phyloP scores from a whole-genome alignment of 257 asterid genomes.

The Lithospermum erythrorhizon region DNA sequence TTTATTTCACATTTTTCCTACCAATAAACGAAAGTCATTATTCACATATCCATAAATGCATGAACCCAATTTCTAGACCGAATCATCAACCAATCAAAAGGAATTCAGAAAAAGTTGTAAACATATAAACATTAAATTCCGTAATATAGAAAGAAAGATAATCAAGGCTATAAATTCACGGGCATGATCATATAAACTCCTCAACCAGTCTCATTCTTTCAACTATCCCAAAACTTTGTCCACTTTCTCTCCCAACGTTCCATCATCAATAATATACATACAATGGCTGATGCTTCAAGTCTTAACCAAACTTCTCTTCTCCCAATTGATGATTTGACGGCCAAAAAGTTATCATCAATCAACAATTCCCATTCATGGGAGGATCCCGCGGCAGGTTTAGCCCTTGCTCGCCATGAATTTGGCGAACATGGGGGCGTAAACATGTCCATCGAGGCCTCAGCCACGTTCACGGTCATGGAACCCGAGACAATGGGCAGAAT shows the following conservation, averaged over 20 bases:
- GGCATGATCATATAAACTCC: neutral
- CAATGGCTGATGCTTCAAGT: conserved; percentile 42
- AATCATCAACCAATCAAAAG: too few relatives aligned
- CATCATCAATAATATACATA: neutral
- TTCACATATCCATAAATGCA: too few relatives aligned
- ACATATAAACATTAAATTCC: too few relatives aligned
- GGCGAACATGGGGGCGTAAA: conserved; percentile 99
- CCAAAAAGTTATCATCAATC: conserved; percentile 26
- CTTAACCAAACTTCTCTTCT: conserved; percentile 30
- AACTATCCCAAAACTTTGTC: neutral
- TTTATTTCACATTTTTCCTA: too few relatives aligned
- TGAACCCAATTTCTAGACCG: too few relatives aligned
- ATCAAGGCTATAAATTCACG: neutral
- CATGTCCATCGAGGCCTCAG: conserved; percentile 99
- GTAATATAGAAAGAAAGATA: too few relatives aligned
- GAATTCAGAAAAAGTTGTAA: too few relatives aligned
- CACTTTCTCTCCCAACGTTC: neutral
- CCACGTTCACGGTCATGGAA: conserved; percentile 97
- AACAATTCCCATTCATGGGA: conserved; percentile 12
- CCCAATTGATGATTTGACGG: conserved; percentile 25
- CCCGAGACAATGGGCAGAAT: conserved; percentile 86
- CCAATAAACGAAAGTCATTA: too few relatives aligned
- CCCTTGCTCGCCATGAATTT: conserved; percentile 86
- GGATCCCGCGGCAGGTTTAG: conserved; percentile 81
- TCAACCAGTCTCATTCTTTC: neutral